phyloP scores from a whole-genome alignment of 2,329 filamentous ascomycete genomes.

The Bipolaris victoriae region DNA sequence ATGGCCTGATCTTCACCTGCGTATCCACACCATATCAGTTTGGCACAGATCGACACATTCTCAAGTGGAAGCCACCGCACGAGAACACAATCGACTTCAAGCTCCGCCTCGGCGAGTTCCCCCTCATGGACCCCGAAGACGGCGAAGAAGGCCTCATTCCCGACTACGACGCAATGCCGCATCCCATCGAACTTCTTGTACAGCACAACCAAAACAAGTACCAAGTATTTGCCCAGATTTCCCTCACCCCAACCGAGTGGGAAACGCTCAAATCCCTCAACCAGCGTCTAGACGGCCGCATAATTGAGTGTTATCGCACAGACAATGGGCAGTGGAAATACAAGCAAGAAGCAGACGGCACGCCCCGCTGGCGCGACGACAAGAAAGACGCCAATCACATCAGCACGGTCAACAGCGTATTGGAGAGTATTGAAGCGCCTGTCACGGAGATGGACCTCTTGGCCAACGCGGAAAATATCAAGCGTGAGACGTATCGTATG shows the following conservation, averaged over 20 bases:
- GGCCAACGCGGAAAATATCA: conserved; percentile 70
- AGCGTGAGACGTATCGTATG: conserved; percentile 75
- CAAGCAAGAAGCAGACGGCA: conserved; percentile 55
- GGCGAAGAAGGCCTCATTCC: conserved; percentile 68
- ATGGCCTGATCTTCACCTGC: conserved; percentile 98
- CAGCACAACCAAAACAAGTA: conserved; percentile 70
- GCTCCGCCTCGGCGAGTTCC: conserved; percentile 75
- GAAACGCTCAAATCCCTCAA: conserved; percentile 74
- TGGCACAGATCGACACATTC: conserved; percentile 89
- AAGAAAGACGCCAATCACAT: conserved; percentile 91
- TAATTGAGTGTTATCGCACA: conserved; percentile 90
- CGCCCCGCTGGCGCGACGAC: conserved; percentile 86
- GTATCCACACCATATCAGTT: conserved; percentile 82
- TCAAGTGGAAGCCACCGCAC: conserved; percentile 96
- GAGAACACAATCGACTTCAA: conserved; percentile 97
- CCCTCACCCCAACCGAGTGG: conserved; percentile 81
- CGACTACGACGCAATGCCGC: conserved; percentile 82
- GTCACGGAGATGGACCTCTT: conserved; percentile 85
- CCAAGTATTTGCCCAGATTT: conserved; percentile 67
- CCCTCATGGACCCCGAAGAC: conserved; percentile 70
- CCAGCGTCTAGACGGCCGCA: conserved; percentile 80
- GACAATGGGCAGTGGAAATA: conserved; percentile 78
- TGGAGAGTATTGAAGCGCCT: conserved; percentile 86
- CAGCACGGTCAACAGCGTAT: conserved; percentile 80
- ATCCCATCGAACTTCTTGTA: conserved; percentile 71